Percentiles rank a stretch among this genome's conserved stretches.
These are phyloP conservation scores for Alternaria novae-zelandiae DNA, from an alignment of 2,329 filamentous ascomycete species.

Conservation along the genomic window DNA sequence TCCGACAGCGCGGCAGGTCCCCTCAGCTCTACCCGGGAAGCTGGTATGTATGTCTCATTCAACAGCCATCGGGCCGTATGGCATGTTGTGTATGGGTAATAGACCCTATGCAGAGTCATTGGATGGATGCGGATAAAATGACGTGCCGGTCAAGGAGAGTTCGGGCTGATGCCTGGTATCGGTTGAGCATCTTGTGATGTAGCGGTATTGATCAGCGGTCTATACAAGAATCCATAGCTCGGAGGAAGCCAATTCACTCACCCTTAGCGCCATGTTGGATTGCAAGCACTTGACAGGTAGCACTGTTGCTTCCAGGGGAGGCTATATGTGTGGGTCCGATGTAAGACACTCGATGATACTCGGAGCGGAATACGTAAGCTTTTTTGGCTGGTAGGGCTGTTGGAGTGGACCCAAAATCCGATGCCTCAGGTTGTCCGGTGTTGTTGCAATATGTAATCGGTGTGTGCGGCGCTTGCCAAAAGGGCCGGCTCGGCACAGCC, in stretches of 20 bases:
- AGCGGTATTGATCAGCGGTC: slow-evolving; percentile 7
- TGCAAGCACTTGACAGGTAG: slow-evolving; percentile 5
- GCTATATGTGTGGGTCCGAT: slow-evolving; percentile 6
- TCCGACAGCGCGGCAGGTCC: not conserved
- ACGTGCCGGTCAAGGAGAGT: not conserved
- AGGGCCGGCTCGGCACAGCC: slow-evolving; percentile 1
- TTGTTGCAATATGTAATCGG: slow-evolving; percentile 6
- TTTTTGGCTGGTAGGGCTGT: not conserved
- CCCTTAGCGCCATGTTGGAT: slow-evolving; percentile 11
- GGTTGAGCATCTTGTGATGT: slow-evolving; percentile 2
- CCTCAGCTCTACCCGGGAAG: not conserved
- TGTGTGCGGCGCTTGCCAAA: slow-evolving; percentile 11
- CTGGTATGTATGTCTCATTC: not conserved
- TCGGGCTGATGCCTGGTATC: slow-evolving; percentile 3
- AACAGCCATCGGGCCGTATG: not conserved
- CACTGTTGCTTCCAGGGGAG: not conserved
- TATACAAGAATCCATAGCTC: not conserved
- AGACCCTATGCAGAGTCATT: not conserved
- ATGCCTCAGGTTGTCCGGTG: slow-evolving; percentile 9
- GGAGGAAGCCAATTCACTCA: not conserved
- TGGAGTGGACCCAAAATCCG: not conserved
- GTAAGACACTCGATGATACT: slow-evolving; percentile 2
- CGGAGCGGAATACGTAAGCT: not conserved
- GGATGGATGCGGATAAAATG: not conserved
- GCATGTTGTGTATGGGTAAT: not conserved